Conservation (phyloP, 192 early-diverging fungal genomes). For the Phlyctochytrium bullatum region DNA sequence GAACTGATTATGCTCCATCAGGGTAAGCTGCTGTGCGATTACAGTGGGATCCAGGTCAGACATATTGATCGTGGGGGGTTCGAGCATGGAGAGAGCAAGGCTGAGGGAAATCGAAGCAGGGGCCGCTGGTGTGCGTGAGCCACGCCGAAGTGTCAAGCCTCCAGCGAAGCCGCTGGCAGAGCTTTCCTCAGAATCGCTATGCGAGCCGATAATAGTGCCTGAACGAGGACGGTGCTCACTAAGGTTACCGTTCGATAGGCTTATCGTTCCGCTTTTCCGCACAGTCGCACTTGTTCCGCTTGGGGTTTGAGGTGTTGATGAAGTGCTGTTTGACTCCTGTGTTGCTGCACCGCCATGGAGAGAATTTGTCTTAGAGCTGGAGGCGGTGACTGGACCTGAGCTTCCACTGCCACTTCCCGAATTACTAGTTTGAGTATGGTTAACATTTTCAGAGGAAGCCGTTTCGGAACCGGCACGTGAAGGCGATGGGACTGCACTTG, state of each 20-base stretch:
- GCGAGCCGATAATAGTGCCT: background rate
- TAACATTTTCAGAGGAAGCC: too few relatives aligned
- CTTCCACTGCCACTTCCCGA: too few relatives aligned
- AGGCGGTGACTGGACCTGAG: background rate
- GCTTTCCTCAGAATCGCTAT: background rate
- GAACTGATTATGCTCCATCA: conserved; percentile 74
- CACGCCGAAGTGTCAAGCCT: background rate
- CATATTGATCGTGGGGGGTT: conserved; percentile 9
- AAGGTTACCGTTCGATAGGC: background rate
- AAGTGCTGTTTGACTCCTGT: background rate
- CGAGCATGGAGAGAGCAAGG: conserved; percentile 5
- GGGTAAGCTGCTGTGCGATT: conserved; percentile 70
- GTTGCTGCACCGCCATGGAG: background rate
- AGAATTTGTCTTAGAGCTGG: background rate
- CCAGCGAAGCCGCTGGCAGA: background rate
- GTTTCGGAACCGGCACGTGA: background rate
- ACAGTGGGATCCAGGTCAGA: conserved; percentile 58
- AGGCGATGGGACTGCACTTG: background rate
- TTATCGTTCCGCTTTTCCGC: too few relatives aligned
- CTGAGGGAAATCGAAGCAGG: conserved; percentile 8
- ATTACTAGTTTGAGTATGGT: too few relatives aligned
- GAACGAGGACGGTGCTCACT: background rate
- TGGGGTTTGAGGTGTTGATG: too few relatives aligned
- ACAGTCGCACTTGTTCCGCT: too few relatives aligned
- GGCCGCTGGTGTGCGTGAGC: conserved; percentile 10